Base-by-base conservation (phyloP, 495 filamentous ascomycete species). In the Geoglossum glabrum region DNA sequence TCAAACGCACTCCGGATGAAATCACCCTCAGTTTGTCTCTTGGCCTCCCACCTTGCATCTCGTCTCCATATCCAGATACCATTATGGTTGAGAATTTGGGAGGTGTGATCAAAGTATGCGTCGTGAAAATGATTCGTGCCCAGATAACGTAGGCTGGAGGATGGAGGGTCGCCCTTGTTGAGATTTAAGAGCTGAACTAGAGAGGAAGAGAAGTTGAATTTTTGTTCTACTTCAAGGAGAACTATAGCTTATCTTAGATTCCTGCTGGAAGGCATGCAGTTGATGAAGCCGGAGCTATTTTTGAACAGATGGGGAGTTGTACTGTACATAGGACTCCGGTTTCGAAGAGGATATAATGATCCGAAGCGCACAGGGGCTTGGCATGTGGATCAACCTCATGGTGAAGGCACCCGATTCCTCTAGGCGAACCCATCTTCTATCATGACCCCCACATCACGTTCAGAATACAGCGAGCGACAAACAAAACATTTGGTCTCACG, bases 221-320 rank as follows among this genome's bases (percentile, higher is more conserved):
- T 72, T 55, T 65, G 66, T 60, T 72, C 68, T 47, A 72, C 65
- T 62, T 70, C 69, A 49, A 70, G 64, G 40, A 67, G 61, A 17
- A 46, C 40, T 40, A 56, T 61, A 4, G 56, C 17, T 17, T 9
- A 40, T 40, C 15, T 17, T 17, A 17, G 36, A n/a, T n/a, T n/a
- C n/a, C n/a, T n/a, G n/a, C n/a, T n/a, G n/a, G n/a, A n/a, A n/a
- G n/a, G n/a, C n/a, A 34, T 34, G 11, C 31, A 11, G 31, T 34
- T 34, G 31, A 34, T 34, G 31, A 34, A 34, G 31, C 31, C 31
- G 31, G 31, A 34, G 31, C 11, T 34, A 34, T 34, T 34, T 34
- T 34, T 34, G 31, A 34, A 34, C 31, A 34, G 31, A 34, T 11
- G 31, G 31, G 31, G 31, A 34, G 31, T 34, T n/a, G n/a, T n/a